Evolutionary conservation across 495 filamentous ascomycete species (phyloP).

Genomic region (Aspergillus biplanus): DNA sequence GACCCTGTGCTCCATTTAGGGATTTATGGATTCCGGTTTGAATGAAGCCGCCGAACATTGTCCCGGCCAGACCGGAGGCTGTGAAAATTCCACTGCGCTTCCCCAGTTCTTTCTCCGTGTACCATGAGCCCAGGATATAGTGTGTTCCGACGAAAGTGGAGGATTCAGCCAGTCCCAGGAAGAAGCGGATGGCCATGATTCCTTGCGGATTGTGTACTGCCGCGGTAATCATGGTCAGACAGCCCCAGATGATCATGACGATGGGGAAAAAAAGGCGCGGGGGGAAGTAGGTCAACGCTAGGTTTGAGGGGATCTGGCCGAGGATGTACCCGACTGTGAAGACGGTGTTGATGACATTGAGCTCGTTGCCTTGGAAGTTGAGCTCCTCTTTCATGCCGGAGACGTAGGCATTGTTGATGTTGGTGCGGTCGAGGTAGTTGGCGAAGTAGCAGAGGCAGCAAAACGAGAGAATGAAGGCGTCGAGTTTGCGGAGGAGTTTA

Average conservation of each 20-base stretch:
- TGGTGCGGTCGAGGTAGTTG: conserved; percentile 60
- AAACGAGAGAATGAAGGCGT: conserved; percentile 68
- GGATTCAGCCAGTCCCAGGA: conserved; percentile 63
- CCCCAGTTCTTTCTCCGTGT: conserved; percentile 64
- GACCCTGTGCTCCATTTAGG: conserved; percentile 53
- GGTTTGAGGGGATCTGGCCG: conserved; percentile 61
- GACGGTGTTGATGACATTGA: conserved; percentile 61
- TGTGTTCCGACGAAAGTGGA: conserved; percentile 66
- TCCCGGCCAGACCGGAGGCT: conserved; percentile 40
- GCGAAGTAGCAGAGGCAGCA: conserved; percentile 64
- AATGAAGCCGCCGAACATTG: conserved; percentile 57
- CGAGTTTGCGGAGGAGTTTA: conserved; percentile 38
- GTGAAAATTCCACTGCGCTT: conserved; percentile 59
- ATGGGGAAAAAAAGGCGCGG: conserved; percentile 63
- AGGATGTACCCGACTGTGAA: conserved; percentile 54
- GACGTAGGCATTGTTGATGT: conserved; percentile 66
- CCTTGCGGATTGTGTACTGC: conserved; percentile 48
- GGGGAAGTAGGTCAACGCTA: conserved; percentile 60
- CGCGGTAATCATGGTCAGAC: conserved; percentile 63
- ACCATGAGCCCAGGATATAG: conserved; percentile 71
- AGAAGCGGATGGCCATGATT: conserved; percentile 72
- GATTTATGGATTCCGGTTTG: conserved; percentile 61
- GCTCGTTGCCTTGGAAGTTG: conserved; percentile 57
- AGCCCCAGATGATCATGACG: conserved; percentile 65
- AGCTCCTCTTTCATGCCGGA: conserved; percentile 69